These are phyloP conservation scores for Pseudocercospora eumusae DNA, from an alignment of 2,329 filamentous ascomycete genomes.

Conservation along the genomic window DNA sequence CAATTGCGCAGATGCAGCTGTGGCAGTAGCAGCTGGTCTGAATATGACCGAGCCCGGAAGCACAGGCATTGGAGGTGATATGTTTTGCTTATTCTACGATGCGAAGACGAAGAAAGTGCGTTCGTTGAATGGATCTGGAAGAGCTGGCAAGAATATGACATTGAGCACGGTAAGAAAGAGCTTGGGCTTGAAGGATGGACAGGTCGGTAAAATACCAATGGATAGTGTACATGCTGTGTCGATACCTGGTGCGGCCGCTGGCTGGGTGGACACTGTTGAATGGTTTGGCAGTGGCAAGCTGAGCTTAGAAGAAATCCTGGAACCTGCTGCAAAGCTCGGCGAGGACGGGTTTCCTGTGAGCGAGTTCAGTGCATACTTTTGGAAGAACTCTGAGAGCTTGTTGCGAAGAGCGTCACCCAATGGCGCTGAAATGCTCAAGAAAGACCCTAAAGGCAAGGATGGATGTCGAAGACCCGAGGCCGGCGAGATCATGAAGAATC, in stretches of 20 bases:
- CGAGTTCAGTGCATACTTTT: conserved; percentile 71
- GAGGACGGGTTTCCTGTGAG: conserved; percentile 90
- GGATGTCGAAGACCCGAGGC: conserved; percentile 73
- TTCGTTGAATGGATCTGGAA: conserved; percentile 91
- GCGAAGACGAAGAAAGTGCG: conserved; percentile 78
- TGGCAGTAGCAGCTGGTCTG: conserved; percentile 86
- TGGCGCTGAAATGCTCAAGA: conserved; percentile 81
- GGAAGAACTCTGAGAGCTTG: conserved; percentile 63
- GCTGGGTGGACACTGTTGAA: conserved; percentile 88
- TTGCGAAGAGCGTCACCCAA: conserved; percentile 80
- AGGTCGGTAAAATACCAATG: conserved; percentile 66
- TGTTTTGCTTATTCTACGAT: conserved; percentile 94
- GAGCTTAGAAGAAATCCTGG: conserved; percentile 72
- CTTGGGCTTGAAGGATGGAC: conserved; percentile 63
- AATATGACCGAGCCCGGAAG: conserved; percentile 92
- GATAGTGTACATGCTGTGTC: conserved; percentile 78
- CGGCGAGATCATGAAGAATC: conserved; percentile 89
- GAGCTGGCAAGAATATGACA: conserved; percentile 68
- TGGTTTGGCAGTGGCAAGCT: conserved; percentile 87
- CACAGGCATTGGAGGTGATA: conserved; percentile 94
- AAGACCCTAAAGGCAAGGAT: conserved; percentile 65
- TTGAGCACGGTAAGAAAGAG: conserved; percentile 70
- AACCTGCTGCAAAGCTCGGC: conserved; percentile 79
- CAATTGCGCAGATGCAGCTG: conserved; percentile 95
- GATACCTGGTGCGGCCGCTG: conserved; percentile 85